phyloP scores from a whole-genome alignment of 257 asterid species.

The Lycium barbarum region DNA sequence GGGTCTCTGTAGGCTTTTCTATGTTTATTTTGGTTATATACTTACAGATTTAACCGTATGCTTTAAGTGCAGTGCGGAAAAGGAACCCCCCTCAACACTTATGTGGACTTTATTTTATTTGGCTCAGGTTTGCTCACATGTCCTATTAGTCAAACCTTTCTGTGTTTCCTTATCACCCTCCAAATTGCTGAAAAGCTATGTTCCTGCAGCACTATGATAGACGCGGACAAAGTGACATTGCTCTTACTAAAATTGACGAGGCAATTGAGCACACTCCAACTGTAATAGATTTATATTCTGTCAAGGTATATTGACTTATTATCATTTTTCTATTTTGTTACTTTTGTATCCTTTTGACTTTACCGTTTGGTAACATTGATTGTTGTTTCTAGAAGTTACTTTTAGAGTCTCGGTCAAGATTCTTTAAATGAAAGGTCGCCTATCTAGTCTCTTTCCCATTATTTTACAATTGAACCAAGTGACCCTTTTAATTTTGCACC shows the following conservation, averaged over 20 bases:
- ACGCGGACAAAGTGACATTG: conserved; percentile 69
- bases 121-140: conserved; percentile 78
- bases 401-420: background rate
- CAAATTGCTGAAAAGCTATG: conserved; percentile 40
- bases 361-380: background rate
- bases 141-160: conserved; percentile 21
- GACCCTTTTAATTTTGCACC: background rate
- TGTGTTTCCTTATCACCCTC: conserved; percentile 23
- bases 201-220: conserved; percentile 91
- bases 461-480: background rate
- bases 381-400: background rate
- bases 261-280: conserved; percentile 97
- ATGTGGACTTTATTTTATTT: conserved; percentile 91
- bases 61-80: conserved; percentile 63
- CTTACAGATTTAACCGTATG: conserved; percentile 2
- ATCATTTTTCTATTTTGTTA: background rate
- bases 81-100: conserved; percentile 96
- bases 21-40: background rate
- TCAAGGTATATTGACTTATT: conserved; percentile 63
- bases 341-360: conserved; percentile 18
- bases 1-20: background rate
- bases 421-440: background rate
- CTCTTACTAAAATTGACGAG: conserved; percentile 81
- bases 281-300: conserved; percentile 92
- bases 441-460: background rate